These are phyloP conservation scores for Macrophomina pseudophaseolina DNA, from an alignment of 2,329 filamentous ascomycete genomes.

Conservation along the genomic window DNA sequence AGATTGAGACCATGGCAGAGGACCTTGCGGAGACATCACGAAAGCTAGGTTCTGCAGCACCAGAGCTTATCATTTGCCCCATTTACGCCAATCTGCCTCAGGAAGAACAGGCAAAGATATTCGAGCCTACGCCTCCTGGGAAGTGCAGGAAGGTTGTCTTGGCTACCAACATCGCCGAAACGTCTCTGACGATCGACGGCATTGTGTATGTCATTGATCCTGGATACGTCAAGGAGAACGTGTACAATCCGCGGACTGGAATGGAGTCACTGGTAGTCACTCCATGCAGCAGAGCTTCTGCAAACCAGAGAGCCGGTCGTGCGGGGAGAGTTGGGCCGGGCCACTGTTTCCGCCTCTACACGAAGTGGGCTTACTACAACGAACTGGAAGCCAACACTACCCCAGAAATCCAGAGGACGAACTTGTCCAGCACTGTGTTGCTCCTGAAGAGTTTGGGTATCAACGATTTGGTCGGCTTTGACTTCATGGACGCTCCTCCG, in stretches of 20 bases:
- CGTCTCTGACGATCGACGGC: slow-evolving; percentile 91
- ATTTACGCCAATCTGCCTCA: slow-evolving; percentile 94
- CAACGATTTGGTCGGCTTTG: slow-evolving; percentile 89
- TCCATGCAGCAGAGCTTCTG: slow-evolving; percentile 87
- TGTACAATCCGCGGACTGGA: slow-evolving; percentile 87
- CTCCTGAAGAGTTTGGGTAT: slow-evolving; percentile 89
- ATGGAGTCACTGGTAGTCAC: slow-evolving; percentile 93
- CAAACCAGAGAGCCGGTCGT: slow-evolving; percentile 90
- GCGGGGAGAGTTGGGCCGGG: slow-evolving; percentile 91
- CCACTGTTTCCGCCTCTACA: slow-evolving; percentile 92
- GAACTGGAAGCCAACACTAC: slow-evolving; percentile 92
- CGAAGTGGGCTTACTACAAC: slow-evolving; percentile 91
- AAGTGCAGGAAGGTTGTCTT: slow-evolving; percentile 88
- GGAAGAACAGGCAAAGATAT: slow-evolving; percentile 90
- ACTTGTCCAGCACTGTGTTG: slow-evolving; percentile 82
- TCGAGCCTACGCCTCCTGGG: slow-evolving; percentile 81
- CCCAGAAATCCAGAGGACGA: slow-evolving; percentile 90
- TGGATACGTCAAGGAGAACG: slow-evolving; percentile 93
- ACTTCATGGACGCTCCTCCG: slow-evolving; percentile 93
- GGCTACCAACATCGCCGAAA: slow-evolving; percentile 97
- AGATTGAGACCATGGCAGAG: slow-evolving; percentile 87
- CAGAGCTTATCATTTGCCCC: slow-evolving; percentile 86
- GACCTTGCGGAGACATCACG: slow-evolving; percentile 83
- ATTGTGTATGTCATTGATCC: slow-evolving; percentile 96
- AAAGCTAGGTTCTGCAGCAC: slow-evolving; percentile 83